Percentiles rank a stretch among this genome's conserved stretches.
Evolutionary conservation across 1,284 basidiomycete species (phyloP).

Genomic region (Cronartium ribicola): DNA sequence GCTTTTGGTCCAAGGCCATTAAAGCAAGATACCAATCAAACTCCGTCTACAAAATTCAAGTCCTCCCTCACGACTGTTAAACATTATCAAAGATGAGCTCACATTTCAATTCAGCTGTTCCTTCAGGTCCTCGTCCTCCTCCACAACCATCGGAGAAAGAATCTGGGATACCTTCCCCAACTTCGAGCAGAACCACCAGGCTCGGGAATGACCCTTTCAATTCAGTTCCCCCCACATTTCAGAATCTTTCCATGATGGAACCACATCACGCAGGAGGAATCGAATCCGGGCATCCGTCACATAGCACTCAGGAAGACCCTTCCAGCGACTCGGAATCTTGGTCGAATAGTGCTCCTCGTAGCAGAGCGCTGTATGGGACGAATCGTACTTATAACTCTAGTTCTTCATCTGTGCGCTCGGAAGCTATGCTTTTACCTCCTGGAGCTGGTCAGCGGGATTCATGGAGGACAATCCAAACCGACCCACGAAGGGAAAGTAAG

Average conservation of each 20-base stretch:
- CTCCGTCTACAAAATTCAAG: too few relatives aligned
- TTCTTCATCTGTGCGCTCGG: neutral
- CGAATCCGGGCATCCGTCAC: neutral
- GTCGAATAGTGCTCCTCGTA: neutral
- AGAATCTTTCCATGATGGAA: constrained; percentile 1
- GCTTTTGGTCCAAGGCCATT: too few relatives aligned
- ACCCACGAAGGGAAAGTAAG: constrained; percentile 20
- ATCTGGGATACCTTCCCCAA: neutral
- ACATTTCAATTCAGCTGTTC: neutral
- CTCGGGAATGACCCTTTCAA: neutral
- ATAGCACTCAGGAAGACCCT: neutral
- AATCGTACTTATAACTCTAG: neutral
- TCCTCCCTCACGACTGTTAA: too few relatives aligned
- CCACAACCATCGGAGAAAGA: neutral
- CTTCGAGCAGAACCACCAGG: constrained; percentile 4
- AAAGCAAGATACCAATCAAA: too few relatives aligned
- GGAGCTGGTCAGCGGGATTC: neutral
- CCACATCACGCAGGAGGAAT: neutral
- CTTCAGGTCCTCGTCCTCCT: neutral
- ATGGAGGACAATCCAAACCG: constrained; percentile 11
- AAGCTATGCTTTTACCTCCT: neutral
- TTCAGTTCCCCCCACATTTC: neutral
- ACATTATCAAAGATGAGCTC: neutral
- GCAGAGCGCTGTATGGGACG: neutral
- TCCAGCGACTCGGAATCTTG: neutral